Evolutionary conservation across 148 eudicot species (phyloP).

Genomic region (Camellia sinensis): DNA sequence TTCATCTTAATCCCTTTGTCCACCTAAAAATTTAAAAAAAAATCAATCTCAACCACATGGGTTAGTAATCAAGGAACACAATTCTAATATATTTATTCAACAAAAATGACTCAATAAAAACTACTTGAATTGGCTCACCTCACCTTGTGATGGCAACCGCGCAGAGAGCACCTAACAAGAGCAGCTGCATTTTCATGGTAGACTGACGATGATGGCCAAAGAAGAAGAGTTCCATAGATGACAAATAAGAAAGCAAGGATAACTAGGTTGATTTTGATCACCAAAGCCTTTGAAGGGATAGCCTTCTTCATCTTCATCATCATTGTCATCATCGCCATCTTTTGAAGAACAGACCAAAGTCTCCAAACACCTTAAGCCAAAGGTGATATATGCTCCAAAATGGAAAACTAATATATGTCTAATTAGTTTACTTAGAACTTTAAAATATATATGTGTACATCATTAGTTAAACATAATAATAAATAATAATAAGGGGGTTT

Average conservation of each 20-base stretch:
- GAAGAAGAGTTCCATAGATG: slow-evolving; percentile 60
- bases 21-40: slow-evolving; percentile 27
- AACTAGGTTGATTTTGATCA: slow-evolving; percentile 66
- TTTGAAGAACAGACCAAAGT: too few relatives aligned
- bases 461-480: not conserved
- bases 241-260: slow-evolving; percentile 62
- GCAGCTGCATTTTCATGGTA: slow-evolving; percentile 37
- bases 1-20: slow-evolving; percentile 71
- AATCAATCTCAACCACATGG: not conserved
- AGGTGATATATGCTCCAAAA: too few relatives aligned
- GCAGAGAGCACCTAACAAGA: slow-evolving; percentile 56
- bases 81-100: too few relatives aligned
- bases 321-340: slow-evolving; percentile 15
- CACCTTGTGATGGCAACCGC: slow-evolving; percentile 87
- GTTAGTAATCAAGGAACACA: not conserved
- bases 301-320: slow-evolving; percentile 38
- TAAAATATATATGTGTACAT: too few relatives aligned
- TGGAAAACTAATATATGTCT: too few relatives aligned
- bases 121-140: slow-evolving; percentile 57
- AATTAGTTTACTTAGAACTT: too few relatives aligned
- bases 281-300: slow-evolving; percentile 62
- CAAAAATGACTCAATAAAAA: too few relatives aligned
- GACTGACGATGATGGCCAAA: slow-evolving; percentile 46
- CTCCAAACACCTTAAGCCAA: too few relatives aligned
- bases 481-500: slow-evolving; percentile 2